phyloP scores from a whole-genome alignment of 495 filamentous ascomycete genomes.

The Tuber umbilicatum region DNA sequence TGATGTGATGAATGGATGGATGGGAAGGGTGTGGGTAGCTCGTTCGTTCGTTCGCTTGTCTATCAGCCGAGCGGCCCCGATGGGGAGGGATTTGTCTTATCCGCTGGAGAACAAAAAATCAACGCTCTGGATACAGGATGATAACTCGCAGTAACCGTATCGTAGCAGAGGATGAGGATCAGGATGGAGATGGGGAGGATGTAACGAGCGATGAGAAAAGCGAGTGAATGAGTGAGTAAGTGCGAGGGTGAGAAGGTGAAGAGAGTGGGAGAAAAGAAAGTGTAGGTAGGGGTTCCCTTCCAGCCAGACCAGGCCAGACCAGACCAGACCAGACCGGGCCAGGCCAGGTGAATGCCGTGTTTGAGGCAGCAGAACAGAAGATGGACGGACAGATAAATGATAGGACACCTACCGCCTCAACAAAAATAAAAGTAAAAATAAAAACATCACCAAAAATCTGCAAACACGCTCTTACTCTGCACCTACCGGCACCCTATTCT shows the following conservation, averaged over 20 bases:
- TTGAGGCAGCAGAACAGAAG: background rate
- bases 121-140: constrained; percentile 29
- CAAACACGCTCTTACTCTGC: background rate
- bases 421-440: background rate
- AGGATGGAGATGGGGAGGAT: background rate
- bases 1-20: constrained; percentile 32
- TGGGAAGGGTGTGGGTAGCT: constrained; percentile 31
- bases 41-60: constrained; percentile 8
- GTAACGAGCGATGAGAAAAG: constrained; percentile 1
- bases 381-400: background rate
- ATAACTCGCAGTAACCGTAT: background rate
- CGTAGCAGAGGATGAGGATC: background rate
- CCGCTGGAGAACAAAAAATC: constrained; percentile 31
- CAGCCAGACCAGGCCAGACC: background rate
- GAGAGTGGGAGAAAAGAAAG: background rate
- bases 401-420: background rate
- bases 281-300: background rate
- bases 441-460: background rate
- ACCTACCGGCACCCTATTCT: background rate
- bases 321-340: background rate
- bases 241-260: background rate
- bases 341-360: background rate
- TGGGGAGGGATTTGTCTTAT: constrained; percentile 33
- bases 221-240: background rate
- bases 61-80: constrained; percentile 36